These are phyloP conservation scores for Geotrichum carabidarum DNA, from an alignment of 1,139 yeast species.

Conservation along the genomic window DNA sequence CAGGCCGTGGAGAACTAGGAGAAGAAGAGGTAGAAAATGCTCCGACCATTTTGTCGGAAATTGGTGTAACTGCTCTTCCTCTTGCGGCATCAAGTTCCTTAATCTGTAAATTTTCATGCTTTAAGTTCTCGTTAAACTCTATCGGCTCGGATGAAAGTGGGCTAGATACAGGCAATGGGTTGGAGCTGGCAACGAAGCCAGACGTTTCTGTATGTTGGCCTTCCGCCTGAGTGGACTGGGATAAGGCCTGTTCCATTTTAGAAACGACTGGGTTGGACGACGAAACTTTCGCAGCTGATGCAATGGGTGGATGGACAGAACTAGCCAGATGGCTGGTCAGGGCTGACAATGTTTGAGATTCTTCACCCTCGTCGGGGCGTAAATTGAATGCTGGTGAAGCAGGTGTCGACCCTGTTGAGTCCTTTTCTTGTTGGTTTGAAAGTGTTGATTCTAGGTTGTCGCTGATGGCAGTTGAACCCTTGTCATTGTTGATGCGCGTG, in stretches of 20 bases:
- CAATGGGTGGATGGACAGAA: slow-evolving; percentile 3
- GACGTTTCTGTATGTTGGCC: not conserved
- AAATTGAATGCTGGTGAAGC: slow-evolving; percentile 14
- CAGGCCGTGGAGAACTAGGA: not conserved
- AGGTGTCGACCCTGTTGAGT: slow-evolving; percentile 5
- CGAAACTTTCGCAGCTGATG: not conserved
- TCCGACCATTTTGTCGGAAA: not conserved
- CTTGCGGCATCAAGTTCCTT: not conserved
- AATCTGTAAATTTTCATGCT: slow-evolving; percentile 3
- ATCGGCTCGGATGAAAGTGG: not conserved
- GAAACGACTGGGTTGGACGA: not conserved
- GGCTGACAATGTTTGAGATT: slow-evolving; percentile 8
- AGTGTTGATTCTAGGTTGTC: not conserved
- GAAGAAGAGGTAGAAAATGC: not conserved
- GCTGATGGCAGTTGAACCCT: not conserved
- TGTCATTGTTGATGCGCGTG: not conserved
- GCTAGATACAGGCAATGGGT: slow-evolving; percentile 1
- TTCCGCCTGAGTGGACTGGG: too few species aligned
- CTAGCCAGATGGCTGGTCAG: slow-evolving; percentile 10
- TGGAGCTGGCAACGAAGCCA: not conserved
- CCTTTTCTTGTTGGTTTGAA: not conserved
- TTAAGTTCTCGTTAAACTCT: not conserved
- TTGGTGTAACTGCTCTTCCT: slow-evolving; percentile 10
- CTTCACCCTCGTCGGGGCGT: slow-evolving; percentile 8
- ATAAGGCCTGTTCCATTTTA: not conserved